Percentiles rank a stretch among this genome's conserved stretches.
These are phyloP conservation scores for Leccinum variicolor DNA, from an alignment of 768 basidiomycete species.

Conservation along the genomic window DNA sequence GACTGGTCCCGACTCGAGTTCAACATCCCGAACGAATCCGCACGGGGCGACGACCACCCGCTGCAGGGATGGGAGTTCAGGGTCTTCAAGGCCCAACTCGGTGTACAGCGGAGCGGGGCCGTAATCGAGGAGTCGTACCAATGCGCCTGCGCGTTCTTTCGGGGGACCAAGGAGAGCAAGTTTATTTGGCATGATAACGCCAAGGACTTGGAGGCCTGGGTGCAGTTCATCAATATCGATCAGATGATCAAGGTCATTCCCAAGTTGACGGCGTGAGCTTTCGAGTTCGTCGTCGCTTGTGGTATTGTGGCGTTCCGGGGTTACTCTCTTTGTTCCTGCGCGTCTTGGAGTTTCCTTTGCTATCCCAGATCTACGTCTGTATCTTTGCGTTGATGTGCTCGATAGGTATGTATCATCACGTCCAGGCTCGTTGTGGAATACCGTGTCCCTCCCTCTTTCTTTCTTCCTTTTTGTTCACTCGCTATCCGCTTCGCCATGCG, in stretches of 20 bases:
- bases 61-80: conserved; percentile 86
- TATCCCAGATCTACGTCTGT: not conserved
- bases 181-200: conserved; percentile 71
- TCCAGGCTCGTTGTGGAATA: not conserved
- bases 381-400: not conserved
- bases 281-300: not conserved
- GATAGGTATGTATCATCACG: conserved; percentile 9
- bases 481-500: not conserved
- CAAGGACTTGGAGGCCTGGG: conserved; percentile 72
- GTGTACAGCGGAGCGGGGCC: conserved; percentile 54
- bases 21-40: conserved; percentile 61
- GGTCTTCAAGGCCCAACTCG: conserved; percentile 70
- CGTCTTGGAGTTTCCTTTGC: not conserved
- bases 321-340: not conserved
- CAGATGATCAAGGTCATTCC: conserved; percentile 78
- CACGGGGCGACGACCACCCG: conserved; percentile 63
- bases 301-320: not conserved
- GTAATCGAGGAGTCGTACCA: conserved; percentile 66
- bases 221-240: conserved; percentile 81
- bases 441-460: not conserved
- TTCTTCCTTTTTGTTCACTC: not conserved
- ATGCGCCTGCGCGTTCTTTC: conserved; percentile 75
- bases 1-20: conserved; percentile 82
- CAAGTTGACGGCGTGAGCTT: conserved; percentile 60
- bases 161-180: conserved; percentile 58